Evolutionary conservation across 2,329 filamentous ascomycete genomes (phyloP).

Genomic region (Penicillium olsonii): DNA sequence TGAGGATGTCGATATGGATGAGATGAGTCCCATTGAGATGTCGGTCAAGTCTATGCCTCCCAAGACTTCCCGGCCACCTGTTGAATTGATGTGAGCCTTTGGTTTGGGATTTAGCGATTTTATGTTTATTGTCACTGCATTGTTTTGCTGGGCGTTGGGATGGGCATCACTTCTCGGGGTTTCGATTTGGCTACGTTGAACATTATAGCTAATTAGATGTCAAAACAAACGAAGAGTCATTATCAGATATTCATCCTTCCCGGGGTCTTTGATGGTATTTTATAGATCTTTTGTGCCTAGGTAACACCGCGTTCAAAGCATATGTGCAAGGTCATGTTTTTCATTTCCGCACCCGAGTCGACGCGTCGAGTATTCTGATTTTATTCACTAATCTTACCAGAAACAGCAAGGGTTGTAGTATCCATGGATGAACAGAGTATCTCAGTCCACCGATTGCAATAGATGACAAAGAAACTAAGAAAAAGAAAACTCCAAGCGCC

Average conservation of each 20-base stretch:
- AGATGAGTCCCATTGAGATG: conserved; percentile 45
- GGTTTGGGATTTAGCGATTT: conserved; percentile 21
- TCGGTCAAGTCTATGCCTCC: conserved; percentile 46
- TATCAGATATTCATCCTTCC: too few relatives aligned
- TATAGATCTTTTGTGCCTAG: too few relatives aligned
- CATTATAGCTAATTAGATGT: neutral
- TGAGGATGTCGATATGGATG: conserved; percentile 51
- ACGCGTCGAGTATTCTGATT: neutral
- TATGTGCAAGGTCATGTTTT: too few relatives aligned
- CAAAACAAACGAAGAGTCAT: neutral
- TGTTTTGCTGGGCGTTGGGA: conserved; percentile 21
- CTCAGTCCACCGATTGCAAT: neutral
- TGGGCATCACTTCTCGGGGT: conserved; percentile 3
- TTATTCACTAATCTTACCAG: neutral
- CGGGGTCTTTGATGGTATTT: too few relatives aligned
- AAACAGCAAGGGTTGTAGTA: neutral
- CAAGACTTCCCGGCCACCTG: conserved; percentile 57
- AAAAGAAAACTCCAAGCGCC: conserved; percentile 10
- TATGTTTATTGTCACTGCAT: conserved; percentile 16
- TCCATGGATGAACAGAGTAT: neutral
- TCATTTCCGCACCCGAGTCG: neutral
- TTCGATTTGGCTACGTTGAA: neutral
- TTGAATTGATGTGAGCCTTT: conserved; percentile 54
- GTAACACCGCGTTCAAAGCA: too few relatives aligned
- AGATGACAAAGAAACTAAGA: conserved; percentile 8